These are phyloP conservation scores for Chaetomium tenue DNA, from an alignment of 495 filamentous ascomycete species.

Conservation along the genomic window DNA sequence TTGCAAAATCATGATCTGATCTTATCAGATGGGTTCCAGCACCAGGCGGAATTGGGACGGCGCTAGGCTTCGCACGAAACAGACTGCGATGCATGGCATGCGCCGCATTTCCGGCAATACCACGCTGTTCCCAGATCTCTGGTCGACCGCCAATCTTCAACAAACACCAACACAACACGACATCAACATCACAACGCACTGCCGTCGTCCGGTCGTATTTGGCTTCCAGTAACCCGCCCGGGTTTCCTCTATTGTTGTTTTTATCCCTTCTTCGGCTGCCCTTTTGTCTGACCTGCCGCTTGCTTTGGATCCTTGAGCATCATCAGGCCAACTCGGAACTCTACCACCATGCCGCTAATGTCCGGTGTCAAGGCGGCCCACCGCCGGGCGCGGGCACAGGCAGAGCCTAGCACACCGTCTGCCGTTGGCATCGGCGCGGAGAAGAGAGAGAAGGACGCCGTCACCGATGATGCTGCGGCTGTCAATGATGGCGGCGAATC, in stretches of 20 bases:
- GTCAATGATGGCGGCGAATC: neutral
- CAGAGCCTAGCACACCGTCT: neutral
- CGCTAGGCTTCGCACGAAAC: neutral
- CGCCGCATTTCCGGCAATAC: neutral
- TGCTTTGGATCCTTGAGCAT: no score
- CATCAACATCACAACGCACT: neutral
- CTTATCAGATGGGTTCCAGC: constrained; percentile 21
- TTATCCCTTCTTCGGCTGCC: neutral
- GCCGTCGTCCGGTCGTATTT: neutral
- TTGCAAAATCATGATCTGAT: constrained; percentile 11
- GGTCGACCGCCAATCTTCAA: no score
- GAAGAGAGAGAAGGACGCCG: constrained; percentile 7
- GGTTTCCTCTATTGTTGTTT: no score
- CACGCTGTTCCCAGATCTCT: neutral
- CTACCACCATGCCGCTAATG: neutral
- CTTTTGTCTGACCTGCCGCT: neutral
- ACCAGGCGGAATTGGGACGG: neutral
- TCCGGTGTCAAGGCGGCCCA: neutral
- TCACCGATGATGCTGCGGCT: constrained; percentile 4
- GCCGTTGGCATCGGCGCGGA: constrained; percentile 3
- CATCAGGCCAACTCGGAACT: no score
- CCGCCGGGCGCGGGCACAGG: neutral
- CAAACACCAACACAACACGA: no score
- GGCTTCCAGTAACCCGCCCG: neutral
- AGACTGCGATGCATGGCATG: neutral